These are phyloP conservation scores for Mortierella alpina DNA, from an alignment of 192 early-diverging fungal species.

Conservation along the genomic window DNA sequence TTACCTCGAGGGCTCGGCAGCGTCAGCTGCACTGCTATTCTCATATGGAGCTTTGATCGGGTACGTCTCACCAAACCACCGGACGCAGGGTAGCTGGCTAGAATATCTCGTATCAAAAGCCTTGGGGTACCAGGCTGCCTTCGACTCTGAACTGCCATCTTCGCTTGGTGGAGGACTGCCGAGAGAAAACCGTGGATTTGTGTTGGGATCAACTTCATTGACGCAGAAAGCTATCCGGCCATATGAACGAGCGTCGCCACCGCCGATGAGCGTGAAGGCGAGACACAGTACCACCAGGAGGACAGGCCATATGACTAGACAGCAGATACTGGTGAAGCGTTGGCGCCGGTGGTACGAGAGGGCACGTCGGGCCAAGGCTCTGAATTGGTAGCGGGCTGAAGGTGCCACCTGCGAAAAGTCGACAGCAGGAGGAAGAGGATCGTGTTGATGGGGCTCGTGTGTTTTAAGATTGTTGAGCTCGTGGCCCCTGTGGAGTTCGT, in stretches of 20 bases:
- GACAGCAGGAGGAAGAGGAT: slow-evolving; percentile 38
- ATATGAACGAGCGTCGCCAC: not conserved
- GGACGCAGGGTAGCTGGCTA: slow-evolving; percentile 9
- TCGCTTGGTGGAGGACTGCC: not conserved
- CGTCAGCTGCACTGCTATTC: slow-evolving; percentile 5
- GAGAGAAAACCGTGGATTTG: not conserved
- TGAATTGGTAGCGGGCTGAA: slow-evolving; percentile 31
- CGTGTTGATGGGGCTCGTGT: not conserved
- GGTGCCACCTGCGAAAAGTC: slow-evolving; percentile 23
- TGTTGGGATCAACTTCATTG: slow-evolving; percentile 20
- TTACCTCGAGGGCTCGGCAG: slow-evolving; percentile 23
- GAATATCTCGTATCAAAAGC: not conserved
- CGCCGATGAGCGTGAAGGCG: not conserved
- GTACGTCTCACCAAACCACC: slow-evolving; percentile 43
- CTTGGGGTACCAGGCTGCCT: slow-evolving; percentile 21
- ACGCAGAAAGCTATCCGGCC: slow-evolving; percentile 14
- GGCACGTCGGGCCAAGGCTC: slow-evolving; percentile 30
- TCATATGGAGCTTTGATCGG: slow-evolving; percentile 37
- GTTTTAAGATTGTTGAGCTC: not conserved
- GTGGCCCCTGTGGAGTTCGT: slow-evolving; percentile 1
- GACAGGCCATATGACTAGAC: slow-evolving; percentile 33
- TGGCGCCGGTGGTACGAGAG: slow-evolving; percentile 44
- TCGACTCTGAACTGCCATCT: not conserved
- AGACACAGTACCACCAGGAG: slow-evolving; percentile 26
- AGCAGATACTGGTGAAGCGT: slow-evolving; percentile 14